Base-by-base conservation (phyloP, 371 early-diverging fungal species). In the Cladochytrium tenue region DNA sequence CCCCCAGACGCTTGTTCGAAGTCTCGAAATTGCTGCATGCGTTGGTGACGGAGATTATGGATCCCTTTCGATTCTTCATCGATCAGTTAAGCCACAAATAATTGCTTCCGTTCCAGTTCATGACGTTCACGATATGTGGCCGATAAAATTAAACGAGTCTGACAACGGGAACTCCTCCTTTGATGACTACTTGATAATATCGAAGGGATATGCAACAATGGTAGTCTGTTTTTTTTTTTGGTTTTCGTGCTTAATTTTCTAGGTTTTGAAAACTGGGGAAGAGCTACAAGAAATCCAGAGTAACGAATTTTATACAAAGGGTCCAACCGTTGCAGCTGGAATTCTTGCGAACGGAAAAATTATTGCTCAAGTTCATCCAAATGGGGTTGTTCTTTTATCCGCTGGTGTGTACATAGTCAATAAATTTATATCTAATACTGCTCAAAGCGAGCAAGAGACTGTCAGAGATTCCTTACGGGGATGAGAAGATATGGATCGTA, bases 11-110 rank as follows among this genome's bases (percentile, higher is more conserved):
- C 26, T 64, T 7, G 66, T 71, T 15, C 55, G 82, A n/a, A 83
- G 88, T 32, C 73, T 94, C 25, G 95, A 95, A 64, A 70, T 96
- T 2, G 93, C 93, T 1, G 88, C 86, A 7, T 92, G 93, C 51
- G 82, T 90, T 15, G 96, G 95, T 3, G 81, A 90, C 58, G 92
- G 86, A 13, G 64, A 73, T 33, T 75, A 85, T 60, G 95, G 95
- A 0, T 76, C 90, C 1, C 74, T 96, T 5, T 88, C 86, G 34
- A 87, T 95, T n/a, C 86, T 94, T 56, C 91, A 88, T 78, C 83
- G 90, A 30, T 88, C 90, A 66, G 76, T 95, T 17, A 83, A 90
- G 60, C 94, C 95, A 0, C 79, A 87, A 51, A 80, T 92, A 0
- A 65, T 90, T 1, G 89, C 89, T 4, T 66, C 71, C 3, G 76